Evolutionary conservation across 129 eudicot species (phyloP), one percentile per base, ranked within the genome.

Genomic region (Smallanthus sonchifolius): DNA sequence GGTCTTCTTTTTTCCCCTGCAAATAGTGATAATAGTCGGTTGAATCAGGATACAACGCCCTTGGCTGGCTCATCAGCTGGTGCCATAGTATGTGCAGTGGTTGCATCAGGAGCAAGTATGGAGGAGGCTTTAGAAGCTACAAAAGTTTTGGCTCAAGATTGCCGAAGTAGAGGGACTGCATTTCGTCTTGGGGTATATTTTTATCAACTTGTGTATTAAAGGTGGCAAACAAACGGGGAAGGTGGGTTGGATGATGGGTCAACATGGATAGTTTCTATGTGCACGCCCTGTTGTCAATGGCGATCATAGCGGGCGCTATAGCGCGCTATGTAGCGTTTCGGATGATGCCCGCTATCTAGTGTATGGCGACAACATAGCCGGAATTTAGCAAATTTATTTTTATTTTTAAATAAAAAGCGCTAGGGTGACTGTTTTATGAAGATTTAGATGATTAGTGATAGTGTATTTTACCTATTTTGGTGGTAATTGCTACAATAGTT

Each of bases 51-150:
- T 73, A 89, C 91, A 24, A 95, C 99, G 16, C 99, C 99, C n/a
- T 78, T 95, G 65, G 99, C 99, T 57, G 99, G 99, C 83, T 88
- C 99, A 40, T 95, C 99, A 69, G 99, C 99, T 65, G 99, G 99
- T 82, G 94, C 99, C 11, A 95, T 95, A 59, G 97, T 95, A 39
- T 91, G 97, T 87, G 99, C 97, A 35, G 96, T 84, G 52, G 89
- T 95, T 85, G 97, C 97, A 68, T 95, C 97, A 28, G 99, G 99
- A 69, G 86, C 92, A 75, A 95, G 81, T 77, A 95, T 95, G 97
- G 83, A 88, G 66, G 96, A 95, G 70, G 99, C 99, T 17, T 70
- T 95, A 65, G 32, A 76, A 77, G 97, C 92, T 72, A 95, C 99
- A 14, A 95, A 95, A 81, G 73, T 90, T 56, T 77, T 95, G 83